Percentiles rank a stretch among this genome's conserved stretches.
Evolutionary conservation across 2,329 filamentous ascomycete genomes (phyloP).

Genomic region (Talaromyces sp.): DNA sequence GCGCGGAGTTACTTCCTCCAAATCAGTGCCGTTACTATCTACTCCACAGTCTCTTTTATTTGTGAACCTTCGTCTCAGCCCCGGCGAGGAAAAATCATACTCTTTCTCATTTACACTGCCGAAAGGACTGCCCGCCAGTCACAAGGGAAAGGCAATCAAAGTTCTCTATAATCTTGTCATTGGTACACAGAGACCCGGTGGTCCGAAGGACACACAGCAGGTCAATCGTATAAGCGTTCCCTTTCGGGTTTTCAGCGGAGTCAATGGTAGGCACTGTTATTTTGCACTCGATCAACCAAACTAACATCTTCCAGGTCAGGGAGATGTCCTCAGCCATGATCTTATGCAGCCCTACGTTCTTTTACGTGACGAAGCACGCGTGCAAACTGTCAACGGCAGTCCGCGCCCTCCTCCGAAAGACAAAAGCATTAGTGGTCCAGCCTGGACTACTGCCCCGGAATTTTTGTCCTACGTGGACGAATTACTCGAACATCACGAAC

Average conservation of each 20-base stretch:
- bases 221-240: constrained; percentile 88
- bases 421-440: constrained; percentile 34
- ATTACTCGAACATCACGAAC: constrained; percentile 48
- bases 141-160: constrained; percentile 89
- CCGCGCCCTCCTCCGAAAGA: constrained; percentile 32
- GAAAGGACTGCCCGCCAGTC: constrained; percentile 80
- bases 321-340: constrained; percentile 87
- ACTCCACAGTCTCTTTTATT: constrained; percentile 95
- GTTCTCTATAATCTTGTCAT: constrained; percentile 87
- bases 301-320: constrained; percentile 47
- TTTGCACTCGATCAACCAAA: background rate
- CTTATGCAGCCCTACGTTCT: constrained; percentile 91
- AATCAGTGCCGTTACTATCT: constrained; percentile 82
- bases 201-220: constrained; percentile 67
- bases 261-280: constrained; percentile 56
- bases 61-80: constrained; percentile 79
- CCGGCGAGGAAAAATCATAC: constrained; percentile 82
- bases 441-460: constrained; percentile 51
- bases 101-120: constrained; percentile 83
- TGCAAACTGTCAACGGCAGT: constrained; percentile 45
- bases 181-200: constrained; percentile 80
- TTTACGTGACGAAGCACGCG: constrained; percentile 72
- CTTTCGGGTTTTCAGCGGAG: constrained; percentile 87
- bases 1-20: constrained; percentile 78
- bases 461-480: constrained; percentile 75